phyloP scores from a whole-genome alignment of 2,329 filamentous ascomycete species.

The Tothia fuscella region DNA sequence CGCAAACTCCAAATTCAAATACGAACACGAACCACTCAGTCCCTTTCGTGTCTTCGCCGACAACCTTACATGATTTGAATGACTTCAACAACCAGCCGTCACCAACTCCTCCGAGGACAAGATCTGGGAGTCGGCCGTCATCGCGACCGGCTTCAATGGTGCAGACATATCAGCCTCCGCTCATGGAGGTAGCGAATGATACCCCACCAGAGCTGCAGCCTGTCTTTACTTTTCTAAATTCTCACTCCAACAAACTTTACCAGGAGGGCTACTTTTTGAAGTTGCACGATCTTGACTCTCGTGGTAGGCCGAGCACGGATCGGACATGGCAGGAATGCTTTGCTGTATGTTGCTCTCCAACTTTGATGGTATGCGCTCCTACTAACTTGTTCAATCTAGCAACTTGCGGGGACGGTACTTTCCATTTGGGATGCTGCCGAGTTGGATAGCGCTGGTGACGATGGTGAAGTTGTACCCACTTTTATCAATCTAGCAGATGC shows the following conservation, averaged over 20 bases:
- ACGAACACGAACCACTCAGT: neutral
- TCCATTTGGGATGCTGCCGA: conserved; percentile 93
- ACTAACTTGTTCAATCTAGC: conserved; percentile 41
- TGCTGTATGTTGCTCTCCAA: conserved; percentile 32
- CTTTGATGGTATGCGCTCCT: neutral
- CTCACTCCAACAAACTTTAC: conserved; percentile 91
- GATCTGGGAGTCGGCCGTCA: conserved; percentile 35
- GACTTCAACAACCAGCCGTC: conserved; percentile 12
- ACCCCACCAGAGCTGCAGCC: conserved; percentile 87
- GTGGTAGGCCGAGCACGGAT: conserved; percentile 71
- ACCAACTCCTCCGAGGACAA: conserved; percentile 24
- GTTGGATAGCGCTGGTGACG: conserved; percentile 73
- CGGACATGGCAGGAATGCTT: conserved; percentile 83
- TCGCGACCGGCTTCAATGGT: conserved; percentile 77
- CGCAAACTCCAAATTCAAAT: neutral
- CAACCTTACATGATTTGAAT: conserved; percentile 21
- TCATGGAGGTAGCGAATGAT: conserved; percentile 75
- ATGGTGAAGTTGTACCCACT: conserved; percentile 74
- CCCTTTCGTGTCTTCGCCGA: conserved; percentile 18
- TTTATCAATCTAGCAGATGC: conserved; percentile 97
- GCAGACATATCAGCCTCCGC: conserved; percentile 70
- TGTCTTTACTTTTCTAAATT: conserved; percentile 88
- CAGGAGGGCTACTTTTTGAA: conserved; percentile 98
- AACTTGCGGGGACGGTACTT: conserved; percentile 86
- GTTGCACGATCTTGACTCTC: conserved; percentile 82